These are phyloP conservation scores for Pichia sp. DNA, from an alignment of 1,139 yeast species.

Conservation along the genomic window DNA sequence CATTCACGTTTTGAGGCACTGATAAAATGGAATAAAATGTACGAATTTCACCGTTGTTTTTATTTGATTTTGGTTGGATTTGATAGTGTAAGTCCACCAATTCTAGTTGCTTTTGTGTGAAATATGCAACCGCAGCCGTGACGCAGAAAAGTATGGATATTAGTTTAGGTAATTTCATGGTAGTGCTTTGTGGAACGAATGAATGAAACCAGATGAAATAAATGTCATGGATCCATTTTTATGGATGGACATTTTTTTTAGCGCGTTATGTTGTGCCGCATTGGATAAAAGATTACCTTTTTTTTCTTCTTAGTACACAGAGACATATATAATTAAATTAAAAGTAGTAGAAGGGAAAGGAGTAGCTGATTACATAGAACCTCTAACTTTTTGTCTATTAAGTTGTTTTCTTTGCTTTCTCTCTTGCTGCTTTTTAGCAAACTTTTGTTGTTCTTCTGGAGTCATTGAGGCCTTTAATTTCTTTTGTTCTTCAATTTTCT, in stretches of 20 bases:
- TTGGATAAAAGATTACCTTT: not conserved
- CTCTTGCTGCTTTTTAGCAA: constrained; percentile 62
- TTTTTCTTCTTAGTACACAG: too few relatives aligned
- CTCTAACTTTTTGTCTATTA: constrained; percentile 29
- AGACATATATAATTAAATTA: not conserved
- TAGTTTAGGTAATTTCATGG: not conserved
- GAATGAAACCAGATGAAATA: too few relatives aligned
- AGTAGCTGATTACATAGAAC: constrained; percentile 10
- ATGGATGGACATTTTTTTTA: too few relatives aligned
- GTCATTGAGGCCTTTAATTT: constrained; percentile 53
- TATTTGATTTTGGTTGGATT: constrained; percentile 13
- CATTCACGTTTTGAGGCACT: constrained; percentile 4
- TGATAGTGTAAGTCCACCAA: constrained; percentile 15
- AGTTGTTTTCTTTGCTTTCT: constrained; percentile 29
- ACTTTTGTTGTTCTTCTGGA: constrained; percentile 68
- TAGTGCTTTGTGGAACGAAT: not conserved
- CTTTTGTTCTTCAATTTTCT: constrained; percentile 64
- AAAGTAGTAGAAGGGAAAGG: not conserved
- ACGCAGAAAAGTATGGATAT: constrained; percentile 4
- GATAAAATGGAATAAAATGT: constrained; percentile 15
- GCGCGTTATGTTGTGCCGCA: too few relatives aligned
- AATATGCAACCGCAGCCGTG: constrained; percentile 12
- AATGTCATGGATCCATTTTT: too few relatives aligned
- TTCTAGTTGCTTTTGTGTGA: constrained; percentile 14
- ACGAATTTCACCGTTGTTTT: constrained; percentile 6